Evolutionary conservation across 305 asterid genomes (phyloP).

Genomic region (Caryopteris hybrid): DNA sequence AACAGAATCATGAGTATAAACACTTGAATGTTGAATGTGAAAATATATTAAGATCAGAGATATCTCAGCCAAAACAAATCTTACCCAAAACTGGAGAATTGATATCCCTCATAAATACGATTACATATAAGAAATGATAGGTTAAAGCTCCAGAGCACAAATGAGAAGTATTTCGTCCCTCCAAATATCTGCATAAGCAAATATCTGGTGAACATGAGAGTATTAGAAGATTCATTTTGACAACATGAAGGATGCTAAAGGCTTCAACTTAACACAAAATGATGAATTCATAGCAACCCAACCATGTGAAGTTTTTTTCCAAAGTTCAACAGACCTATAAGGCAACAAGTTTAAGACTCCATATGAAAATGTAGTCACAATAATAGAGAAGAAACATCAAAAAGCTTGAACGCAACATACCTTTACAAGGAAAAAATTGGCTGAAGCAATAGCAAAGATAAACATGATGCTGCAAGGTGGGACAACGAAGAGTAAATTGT

Average conservation of each 20-base stretch:
- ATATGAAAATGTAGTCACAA: constrained; percentile 1
- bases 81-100: constrained; percentile 85
- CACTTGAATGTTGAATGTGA: background rate
- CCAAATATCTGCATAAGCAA: constrained; percentile 77
- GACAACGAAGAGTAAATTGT: constrained; percentile 9
- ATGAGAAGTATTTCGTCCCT: constrained; percentile 63
- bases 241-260: background rate
- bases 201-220: constrained; percentile 44
- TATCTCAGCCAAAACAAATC: constrained; percentile 21
- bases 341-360: background rate
- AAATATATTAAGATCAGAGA: constrained; percentile 12
- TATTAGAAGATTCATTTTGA: no score
- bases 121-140: constrained; percentile 71
- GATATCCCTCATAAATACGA: constrained; percentile 88
- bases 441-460: constrained; percentile 61
- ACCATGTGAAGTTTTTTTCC: background rate
- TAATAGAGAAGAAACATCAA: constrained; percentile 18
- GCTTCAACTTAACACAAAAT: no score
- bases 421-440: constrained; percentile 85
- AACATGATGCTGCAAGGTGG: constrained; percentile 62
- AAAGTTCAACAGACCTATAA: background rate
- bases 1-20: constrained; percentile 5
- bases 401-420: constrained; percentile 34
- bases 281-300: background rate
- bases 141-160: constrained; percentile 74